Conservation (phyloP, 2,329 filamentous ascomycete species). For the Xylaria sp. region DNA sequence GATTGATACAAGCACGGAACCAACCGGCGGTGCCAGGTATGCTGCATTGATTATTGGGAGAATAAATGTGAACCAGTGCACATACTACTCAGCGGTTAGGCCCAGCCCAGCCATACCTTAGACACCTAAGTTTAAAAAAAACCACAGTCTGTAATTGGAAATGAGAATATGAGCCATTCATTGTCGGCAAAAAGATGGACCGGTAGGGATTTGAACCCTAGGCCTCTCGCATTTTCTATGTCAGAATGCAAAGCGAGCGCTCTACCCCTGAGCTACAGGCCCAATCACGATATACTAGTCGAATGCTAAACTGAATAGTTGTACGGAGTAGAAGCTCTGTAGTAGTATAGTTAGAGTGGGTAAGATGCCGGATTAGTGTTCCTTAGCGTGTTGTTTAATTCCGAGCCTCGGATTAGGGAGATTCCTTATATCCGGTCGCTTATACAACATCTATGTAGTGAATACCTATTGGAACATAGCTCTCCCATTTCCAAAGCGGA, state of each 20-base stretch:
- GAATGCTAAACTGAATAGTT: too few relatives aligned
- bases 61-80: not conserved
- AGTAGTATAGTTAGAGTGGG: too few relatives aligned
- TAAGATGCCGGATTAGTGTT: too few relatives aligned
- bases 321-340: not conserved
- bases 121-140: not conserved
- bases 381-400: too few relatives aligned
- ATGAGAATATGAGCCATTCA: not conserved
- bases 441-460: not conserved
- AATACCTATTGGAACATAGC: too few relatives aligned
- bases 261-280: conserved; percentile 49
- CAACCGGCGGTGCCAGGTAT: too few relatives aligned
- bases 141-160: not conserved
- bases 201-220: conserved; percentile 51
- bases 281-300: conserved; percentile 13
- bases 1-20: too few relatives aligned
- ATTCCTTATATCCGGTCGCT: not conserved
- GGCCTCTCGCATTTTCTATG: conserved; percentile 45
- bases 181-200: conserved; percentile 28
- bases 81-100: not conserved
- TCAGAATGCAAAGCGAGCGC: conserved; percentile 48
- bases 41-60: too few relatives aligned
- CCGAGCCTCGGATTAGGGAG: too few relatives aligned
- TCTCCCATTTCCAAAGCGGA: too few relatives aligned
- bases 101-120: not conserved